Percentiles rank a stretch among this genome's conserved stretches.
Conservation (phyloP, 495 filamentous ascomycete genomes). For the Lasiosphaeria miniovina region DNA sequence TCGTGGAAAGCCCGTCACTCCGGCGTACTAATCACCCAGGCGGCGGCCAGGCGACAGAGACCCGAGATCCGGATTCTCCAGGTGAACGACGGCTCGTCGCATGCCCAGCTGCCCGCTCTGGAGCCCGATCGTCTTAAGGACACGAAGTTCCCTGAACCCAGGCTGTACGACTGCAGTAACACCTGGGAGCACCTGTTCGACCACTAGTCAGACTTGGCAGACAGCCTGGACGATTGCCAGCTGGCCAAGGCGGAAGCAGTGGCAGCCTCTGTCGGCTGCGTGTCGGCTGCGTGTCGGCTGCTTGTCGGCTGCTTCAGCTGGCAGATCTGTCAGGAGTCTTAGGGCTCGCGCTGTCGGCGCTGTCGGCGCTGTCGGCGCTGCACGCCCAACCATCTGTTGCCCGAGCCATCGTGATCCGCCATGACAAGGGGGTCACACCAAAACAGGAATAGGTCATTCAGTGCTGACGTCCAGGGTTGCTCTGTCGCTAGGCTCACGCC, state of each 20-base stretch:
- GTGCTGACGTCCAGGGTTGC: no score
- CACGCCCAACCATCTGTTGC: no score
- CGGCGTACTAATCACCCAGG: not conserved
- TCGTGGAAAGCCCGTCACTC: constrained; percentile 12
- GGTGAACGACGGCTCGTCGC: constrained; percentile 3
- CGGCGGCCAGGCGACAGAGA: constrained; percentile 10
- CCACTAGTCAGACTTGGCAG: not conserved
- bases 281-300: no score
- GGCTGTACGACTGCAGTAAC: constrained; percentile 15
- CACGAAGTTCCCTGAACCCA: constrained; percentile 13
- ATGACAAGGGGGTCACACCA: no score
- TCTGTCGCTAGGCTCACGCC: no score
- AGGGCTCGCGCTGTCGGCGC: no score
- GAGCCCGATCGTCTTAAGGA: constrained; percentile 11
- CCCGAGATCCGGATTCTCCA: constrained; percentile 10
- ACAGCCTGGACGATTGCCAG: constrained; percentile 8
- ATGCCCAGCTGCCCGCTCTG: constrained; percentile 5
- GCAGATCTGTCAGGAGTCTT: no score
- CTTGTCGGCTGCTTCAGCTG: no score
- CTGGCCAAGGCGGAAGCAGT: constrained; percentile 1
- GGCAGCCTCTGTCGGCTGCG: not conserved
- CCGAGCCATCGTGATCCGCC: no score
- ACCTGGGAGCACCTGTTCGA: not conserved
- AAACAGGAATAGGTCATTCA: no score
- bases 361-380: no score